A percentile compares a stretch with the other conserved stretches of the same genome.
Conservation (phyloP, 306 rosid genomes). For the Malus fusca region DNA sequence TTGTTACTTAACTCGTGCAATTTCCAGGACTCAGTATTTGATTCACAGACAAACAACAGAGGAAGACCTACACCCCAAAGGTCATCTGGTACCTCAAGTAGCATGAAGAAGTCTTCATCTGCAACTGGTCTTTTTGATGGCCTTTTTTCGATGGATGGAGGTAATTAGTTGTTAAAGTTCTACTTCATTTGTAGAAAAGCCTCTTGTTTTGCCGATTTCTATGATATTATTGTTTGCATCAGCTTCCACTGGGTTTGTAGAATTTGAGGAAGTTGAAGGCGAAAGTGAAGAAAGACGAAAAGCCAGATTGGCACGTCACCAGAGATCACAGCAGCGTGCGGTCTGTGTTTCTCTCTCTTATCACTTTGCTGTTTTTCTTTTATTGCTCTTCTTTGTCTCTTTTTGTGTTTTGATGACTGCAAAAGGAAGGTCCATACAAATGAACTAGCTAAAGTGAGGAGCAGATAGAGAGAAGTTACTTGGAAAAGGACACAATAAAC, state of each 20-base stretch:
- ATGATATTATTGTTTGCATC: constrained; percentile 15
- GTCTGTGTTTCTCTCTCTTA: constrained; percentile 39
- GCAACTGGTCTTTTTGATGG: constrained; percentile 43
- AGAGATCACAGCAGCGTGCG: constrained; percentile 59
- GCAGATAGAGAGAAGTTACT: not conserved
- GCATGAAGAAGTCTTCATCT: constrained; percentile 51
- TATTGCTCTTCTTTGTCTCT: not conserved
- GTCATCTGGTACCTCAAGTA: constrained; percentile 35
- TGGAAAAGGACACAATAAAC: not conserved
- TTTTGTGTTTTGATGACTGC: not conserved
- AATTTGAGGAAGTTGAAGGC: constrained; percentile 70
- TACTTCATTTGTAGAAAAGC: constrained; percentile 5
- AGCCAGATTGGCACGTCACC: constrained; percentile 67
- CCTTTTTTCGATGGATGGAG: constrained; percentile 59
- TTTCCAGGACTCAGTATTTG: constrained; percentile 54
- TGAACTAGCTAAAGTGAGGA: not conserved
- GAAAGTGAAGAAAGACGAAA: constrained; percentile 86
- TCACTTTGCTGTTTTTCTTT: constrained; percentile 6
- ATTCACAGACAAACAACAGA: constrained; percentile 33
- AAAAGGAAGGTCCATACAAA: not conserved
- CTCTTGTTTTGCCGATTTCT: constrained; percentile 1
- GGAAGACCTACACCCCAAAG: constrained; percentile 28
- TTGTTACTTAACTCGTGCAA: constrained; percentile 23
- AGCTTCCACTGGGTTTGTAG: constrained; percentile 45
- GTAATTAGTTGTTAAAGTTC: constrained; percentile 35